These are phyloP conservation scores for Suaeda aralocaspica DNA, from an alignment of 148 eudicot genomes.

Conservation along the genomic window DNA sequence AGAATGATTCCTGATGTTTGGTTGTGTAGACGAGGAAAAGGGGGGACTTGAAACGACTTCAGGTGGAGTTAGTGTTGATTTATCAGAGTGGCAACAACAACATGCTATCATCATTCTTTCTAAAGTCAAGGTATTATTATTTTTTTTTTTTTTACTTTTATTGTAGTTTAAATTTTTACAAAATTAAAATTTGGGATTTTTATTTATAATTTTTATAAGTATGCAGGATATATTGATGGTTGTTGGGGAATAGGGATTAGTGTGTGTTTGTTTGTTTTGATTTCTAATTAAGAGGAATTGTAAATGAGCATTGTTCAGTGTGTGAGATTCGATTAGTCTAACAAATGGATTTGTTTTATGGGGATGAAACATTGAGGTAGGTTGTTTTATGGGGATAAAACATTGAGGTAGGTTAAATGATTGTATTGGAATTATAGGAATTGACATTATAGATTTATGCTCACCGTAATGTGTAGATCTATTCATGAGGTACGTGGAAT, in stretches of 20 bases:
- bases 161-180: background rate
- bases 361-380: background rate
- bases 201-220: too few species aligned
- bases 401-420: background rate
- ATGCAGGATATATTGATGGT: too few species aligned
- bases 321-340: background rate
- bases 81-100: constrained; percentile 82
- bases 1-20: too few species aligned
- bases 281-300: background rate
- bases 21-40: constrained; percentile 41
- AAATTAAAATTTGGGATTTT: background rate
- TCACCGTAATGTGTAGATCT: background rate
- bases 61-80: constrained; percentile 53
- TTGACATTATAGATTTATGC: background rate
- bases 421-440: too few species aligned
- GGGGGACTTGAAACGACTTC: constrained; percentile 31
- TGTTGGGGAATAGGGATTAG: too few species aligned
- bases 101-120: constrained; percentile 79
- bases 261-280: too few species aligned
- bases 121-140: constrained; percentile 60
- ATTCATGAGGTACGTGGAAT: background rate
- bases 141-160: background rate
- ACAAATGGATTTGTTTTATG: background rate
- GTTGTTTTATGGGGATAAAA: background rate
- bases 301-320: background rate